Conservation (phyloP, 768 basidiomycete genomes). For the Fistulinella prunicolor region DNA sequence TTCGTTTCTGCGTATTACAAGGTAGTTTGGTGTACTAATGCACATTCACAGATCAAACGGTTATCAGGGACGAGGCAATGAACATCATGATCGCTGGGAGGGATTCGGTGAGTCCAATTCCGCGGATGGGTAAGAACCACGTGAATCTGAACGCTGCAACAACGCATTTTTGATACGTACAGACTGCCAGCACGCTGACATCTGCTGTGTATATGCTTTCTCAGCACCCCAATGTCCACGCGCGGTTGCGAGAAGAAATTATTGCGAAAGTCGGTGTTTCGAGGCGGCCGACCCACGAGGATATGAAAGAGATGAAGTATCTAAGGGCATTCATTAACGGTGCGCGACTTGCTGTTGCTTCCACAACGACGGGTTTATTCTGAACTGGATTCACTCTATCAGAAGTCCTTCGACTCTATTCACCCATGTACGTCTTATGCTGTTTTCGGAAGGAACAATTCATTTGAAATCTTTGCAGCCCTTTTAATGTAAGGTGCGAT, state of each 20-base stretch:
- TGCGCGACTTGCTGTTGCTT: slow-evolving; percentile 18
- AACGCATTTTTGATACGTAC: neutral
- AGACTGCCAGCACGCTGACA: slow-evolving; percentile 36
- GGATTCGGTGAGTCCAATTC: slow-evolving; percentile 41
- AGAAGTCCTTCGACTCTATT: slow-evolving; percentile 34
- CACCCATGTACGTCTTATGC: slow-evolving; percentile 23
- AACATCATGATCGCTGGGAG: slow-evolving; percentile 32
- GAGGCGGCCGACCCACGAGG: slow-evolving; percentile 50
- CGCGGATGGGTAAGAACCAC: neutral
- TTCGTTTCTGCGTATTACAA: neutral
- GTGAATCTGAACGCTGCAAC: neutral
- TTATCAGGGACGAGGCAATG: slow-evolving; percentile 25
- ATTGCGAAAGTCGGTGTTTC: slow-evolving; percentile 47
- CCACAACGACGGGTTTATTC: neutral
- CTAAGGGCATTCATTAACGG: slow-evolving; percentile 65
- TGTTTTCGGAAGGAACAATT: neutral
- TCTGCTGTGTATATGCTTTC: slow-evolving; percentile 46
- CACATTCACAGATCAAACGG: slow-evolving; percentile 16
- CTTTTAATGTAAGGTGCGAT: slow-evolving; percentile 20
- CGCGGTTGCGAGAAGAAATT: slow-evolving; percentile 55
- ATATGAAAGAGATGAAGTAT: slow-evolving; percentile 62
- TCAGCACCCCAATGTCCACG: slow-evolving; percentile 45
- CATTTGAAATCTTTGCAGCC: slow-evolving; percentile 15
- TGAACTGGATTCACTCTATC: neutral
- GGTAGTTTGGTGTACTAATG: neutral